Percentiles rank a stretch among this genome's conserved stretches.
These are phyloP conservation scores for Lodderomyces beijingensis DNA, from an alignment of 1,139 yeast genomes.

Conservation along the genomic window DNA sequence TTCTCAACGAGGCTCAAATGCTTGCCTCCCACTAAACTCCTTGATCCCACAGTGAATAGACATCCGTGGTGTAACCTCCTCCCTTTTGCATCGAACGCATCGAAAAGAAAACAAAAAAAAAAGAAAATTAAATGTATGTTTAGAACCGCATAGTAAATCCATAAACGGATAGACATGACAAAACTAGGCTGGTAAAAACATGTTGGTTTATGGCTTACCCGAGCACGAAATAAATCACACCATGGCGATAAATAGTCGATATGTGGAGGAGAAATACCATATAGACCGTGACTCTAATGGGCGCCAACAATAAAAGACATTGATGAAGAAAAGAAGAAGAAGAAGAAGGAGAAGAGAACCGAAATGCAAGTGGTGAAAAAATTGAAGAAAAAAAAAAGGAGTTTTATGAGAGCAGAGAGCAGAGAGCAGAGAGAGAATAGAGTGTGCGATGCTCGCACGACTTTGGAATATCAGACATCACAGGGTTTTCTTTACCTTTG, in stretches of 20 bases:
- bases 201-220: conserved; percentile 79
- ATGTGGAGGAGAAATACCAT: conserved; percentile 43
- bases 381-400: neutral
- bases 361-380: conserved; percentile 6
- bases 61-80: too few species aligned
- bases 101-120: conserved; percentile 1
- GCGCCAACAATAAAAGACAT: conserved; percentile 80
- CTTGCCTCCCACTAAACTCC: too few species aligned
- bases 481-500: too few species aligned
- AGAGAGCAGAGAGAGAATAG: conserved; percentile 2
- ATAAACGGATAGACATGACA: conserved; percentile 51
- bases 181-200: conserved; percentile 54
- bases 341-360: conserved; percentile 17
- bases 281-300: conserved; percentile 88
- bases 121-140: conserved; percentile 45
- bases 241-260: conserved; percentile 36
- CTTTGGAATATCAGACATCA: too few species aligned
- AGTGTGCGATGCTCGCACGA: too few species aligned
- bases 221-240: conserved; percentile 68
- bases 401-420: neutral
- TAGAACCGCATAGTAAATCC: conserved; percentile 67
- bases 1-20: too few species aligned
- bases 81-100: too few species aligned
- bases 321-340: conserved; percentile 38
- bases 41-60: too few species aligned